Base-by-base conservation (phyloP, 2,329 filamentous ascomycete genomes). In the Dothistroma septosporum region DNA sequence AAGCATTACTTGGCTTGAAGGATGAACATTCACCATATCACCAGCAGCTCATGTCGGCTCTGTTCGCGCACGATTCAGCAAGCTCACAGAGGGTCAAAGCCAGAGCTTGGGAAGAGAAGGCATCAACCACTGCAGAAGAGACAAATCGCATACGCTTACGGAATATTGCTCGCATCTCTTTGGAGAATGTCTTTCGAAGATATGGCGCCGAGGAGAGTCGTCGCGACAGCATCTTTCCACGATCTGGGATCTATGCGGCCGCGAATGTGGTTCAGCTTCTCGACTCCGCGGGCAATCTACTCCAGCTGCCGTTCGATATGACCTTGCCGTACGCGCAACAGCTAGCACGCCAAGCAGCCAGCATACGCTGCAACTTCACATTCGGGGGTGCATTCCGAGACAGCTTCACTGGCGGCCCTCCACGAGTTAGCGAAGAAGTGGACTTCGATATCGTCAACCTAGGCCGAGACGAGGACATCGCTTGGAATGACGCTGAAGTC, bases 391-490 rank as follows among this genome's bases (percentile, higher is more conserved):
- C 97, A 0, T 97, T 91, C 72, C 85, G 94, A 46, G 90, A 95
- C 65, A 87, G 84, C 50, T 81, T 86, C 53, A 87, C 87, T 58
- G 92, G 91, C 8, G 90, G 91, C 1, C 90, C 96, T 67, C 94
- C 94, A 7, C 83, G 84, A 59, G 89, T 88, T 70, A 89, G 91
- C 72, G 89, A 90, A 10, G 94, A 97, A 72, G 92, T 95, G 2
- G 92, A 97, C 73, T 99, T 97, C 73, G 94, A 99, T 75, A 92
- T 99, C 61, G 84, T 96, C n/a, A 93, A 92, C 0, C 84, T 85
- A 49, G 62, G 62, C 12, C 87, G 92, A 67, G 88, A 88, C 0
- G 76, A 92, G 5, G 92, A 97, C 70, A 79, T 96, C 50, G 88
- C 92, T 0, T 76, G 97, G 59, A 95, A 96, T 70, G 94, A 99